Base-by-base conservation (phyloP, 2,329 filamentous ascomycete species). In the Orbilia brochopaga region DNA sequence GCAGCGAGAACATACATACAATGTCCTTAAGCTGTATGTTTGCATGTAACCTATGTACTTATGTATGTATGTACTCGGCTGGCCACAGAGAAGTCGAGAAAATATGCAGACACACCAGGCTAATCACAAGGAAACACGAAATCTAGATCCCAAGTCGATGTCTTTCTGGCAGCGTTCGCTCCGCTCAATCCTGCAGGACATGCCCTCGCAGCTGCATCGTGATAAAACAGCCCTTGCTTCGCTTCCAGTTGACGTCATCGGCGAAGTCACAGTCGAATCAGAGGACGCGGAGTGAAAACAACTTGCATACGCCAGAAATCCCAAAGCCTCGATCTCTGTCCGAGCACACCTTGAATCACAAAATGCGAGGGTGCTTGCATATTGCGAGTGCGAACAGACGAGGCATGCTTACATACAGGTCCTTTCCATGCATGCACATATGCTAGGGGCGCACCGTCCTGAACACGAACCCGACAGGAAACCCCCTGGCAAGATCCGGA, bases 221-320 rank as follows among this genome's bases (percentile, higher is more conserved):
- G 44, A 48, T 48, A 48, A 48, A 44, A 62, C 30, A 53, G 46
- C 66, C 59, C 66, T 59, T 54, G 66, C 63, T 64, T 64, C 66
- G 66, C 53, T 70, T 69, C 63, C 30, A 23, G 58, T 70, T 70
- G 66, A 70, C 66, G 66, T 70, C 66, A 70, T 70, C 59, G 59
- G 59, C 66, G 66, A 64, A 50, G 59, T 48, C 48, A 17, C 37
- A 50, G 19, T 48, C 44, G 44, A 57, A 62, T 54, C 58, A 40
- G 32, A 50, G 40, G 35, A 48, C 40, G n/a, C 32, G 50, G 51
- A 48, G 5, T 5, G 21, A 48, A 48, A 48, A 32, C 27, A 32
- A 8, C 8, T 6, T n/a, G n/a, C n/a, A n/a, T n/a, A n/a, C 44
- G 21, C 19, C 44, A 52, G 24, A 24, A n/a, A n/a, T 30, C 56